Evolutionary conservation across 768 basidiomycete genomes (phyloP).

Genomic region (Suillus clintonianus): DNA sequence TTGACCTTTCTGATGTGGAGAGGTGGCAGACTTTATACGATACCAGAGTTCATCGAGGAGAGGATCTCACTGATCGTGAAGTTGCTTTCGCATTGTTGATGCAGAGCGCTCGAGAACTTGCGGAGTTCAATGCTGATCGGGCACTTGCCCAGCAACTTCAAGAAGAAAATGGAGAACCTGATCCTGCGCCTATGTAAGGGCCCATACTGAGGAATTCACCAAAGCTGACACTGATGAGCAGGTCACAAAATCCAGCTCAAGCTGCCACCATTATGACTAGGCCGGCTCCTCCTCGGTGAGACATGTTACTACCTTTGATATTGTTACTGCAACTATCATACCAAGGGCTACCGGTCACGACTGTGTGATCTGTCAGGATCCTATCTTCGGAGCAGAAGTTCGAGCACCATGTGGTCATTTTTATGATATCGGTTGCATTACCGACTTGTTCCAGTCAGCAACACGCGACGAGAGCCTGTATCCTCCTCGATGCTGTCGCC

Average conservation of each 20-base stretch:
- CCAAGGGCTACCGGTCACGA: constrained; percentile 26
- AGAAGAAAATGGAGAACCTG: constrained; percentile 8
- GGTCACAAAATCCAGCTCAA: neutral
- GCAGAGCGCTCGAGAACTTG: too few relatives aligned
- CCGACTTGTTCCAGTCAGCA: constrained; percentile 35
- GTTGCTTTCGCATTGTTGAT: too few relatives aligned
- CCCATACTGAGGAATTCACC: neutral
- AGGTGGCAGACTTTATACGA: neutral
- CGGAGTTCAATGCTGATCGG: constrained; percentile 19
- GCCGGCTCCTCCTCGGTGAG: constrained; percentile 13
- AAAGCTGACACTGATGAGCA: neutral
- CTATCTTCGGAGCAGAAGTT: constrained; percentile 26
- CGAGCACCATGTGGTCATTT: constrained; percentile 36
- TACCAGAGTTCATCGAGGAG: too few relatives aligned
- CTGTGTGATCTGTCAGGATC: constrained; percentile 38
- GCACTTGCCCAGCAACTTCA: constrained; percentile 18
- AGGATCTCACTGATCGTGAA: too few relatives aligned
- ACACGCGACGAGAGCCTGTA: constrained; percentile 40
- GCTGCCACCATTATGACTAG: neutral
- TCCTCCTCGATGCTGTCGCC: constrained; percentile 42
- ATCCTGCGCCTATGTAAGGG: neutral
- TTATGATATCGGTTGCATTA: constrained; percentile 37
- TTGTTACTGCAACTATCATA: neutral
- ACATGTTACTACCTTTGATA: neutral
- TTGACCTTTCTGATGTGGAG: constrained; percentile 20